Evolutionary conservation across 169 alveolate genomes (phyloP), one percentile per base, ranked within the genome.

Genomic region (Eimeria praecox): DNA sequence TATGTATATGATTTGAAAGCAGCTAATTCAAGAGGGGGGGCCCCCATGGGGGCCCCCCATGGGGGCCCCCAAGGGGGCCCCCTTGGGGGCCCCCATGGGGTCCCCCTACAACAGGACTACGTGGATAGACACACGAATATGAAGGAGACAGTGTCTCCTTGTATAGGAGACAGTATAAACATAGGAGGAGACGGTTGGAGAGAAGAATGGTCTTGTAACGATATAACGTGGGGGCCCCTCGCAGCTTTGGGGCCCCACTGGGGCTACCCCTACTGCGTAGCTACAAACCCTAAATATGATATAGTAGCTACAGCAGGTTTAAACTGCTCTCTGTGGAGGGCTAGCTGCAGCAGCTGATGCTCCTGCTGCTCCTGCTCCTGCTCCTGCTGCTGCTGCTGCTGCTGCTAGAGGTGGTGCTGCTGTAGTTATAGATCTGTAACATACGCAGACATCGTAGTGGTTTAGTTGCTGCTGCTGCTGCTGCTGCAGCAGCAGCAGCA

Each of bases 201-300:
- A 18, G 20, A 24, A 12, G 64, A 44, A 33, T 6, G 59, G 64
- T 78, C 64, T 64, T 78, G 89, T 33, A 40, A 64, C 33, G 35
- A 30, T 42, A 78, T 33, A 4, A 78, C 89, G 27, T 38, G 44
- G 35, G 64, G 44, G 64, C 89, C 56, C 89, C 38, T 38, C 22
- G 64, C 22, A 5, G 56, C 89, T 9, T 10, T 78, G 89, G 89
- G 89, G 66, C 89, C 89, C 89, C 89, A 78, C 33, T 78, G 89
- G 89, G 89, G 89, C 40, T 30, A 56, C 89, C 89, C 89, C 44
- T 24, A 38, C 44, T 78, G 89, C 64, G 89, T 78, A 78, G 89
- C 89, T 14, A 6, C 66, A 38, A 78, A 78, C 64, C 89, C 89
- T 38, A 78, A 78, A 42, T 38, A 78, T 78, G 89, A 38, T 38